Evolutionary conservation across 495 filamentous ascomycete genomes (phyloP).

Genomic region (Hyaloscypha bicolor): DNA sequence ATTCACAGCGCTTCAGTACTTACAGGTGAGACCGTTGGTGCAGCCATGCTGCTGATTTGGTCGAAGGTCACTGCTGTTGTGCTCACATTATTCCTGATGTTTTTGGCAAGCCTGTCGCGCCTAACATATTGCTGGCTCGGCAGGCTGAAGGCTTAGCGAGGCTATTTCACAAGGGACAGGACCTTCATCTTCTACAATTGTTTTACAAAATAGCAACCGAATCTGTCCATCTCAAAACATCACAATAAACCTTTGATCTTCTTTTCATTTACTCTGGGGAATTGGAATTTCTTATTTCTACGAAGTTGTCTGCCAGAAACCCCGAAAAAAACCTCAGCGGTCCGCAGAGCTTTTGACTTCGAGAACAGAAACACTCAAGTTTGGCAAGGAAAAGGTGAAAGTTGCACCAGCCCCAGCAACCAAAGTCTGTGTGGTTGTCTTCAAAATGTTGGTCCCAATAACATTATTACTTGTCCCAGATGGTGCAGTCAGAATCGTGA

Average conservation of each 20-base stretch:
- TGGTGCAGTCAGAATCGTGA: background rate
- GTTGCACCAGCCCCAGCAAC: background rate
- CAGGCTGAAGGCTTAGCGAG: background rate
- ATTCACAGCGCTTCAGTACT: background rate
- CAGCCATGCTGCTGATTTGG: constrained; percentile 7
- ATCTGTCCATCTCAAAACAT: too few species aligned
- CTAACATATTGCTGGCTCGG: too few species aligned
- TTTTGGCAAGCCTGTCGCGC: background rate
- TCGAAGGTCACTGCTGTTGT: background rate
- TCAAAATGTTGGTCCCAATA: background rate
- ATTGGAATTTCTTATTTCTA: background rate
- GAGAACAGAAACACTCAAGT: background rate
- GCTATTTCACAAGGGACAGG: too few species aligned
- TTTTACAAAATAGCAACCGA: too few species aligned
- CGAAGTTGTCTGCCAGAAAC: background rate
- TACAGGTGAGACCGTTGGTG: constrained; percentile 15
- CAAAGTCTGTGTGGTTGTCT: background rate
- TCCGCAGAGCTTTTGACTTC: background rate
- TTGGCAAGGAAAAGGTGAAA: background rate
- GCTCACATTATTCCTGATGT: background rate
- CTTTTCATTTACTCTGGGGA: background rate
- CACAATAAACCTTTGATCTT: too few species aligned
- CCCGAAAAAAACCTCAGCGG: background rate
- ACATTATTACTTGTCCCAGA: background rate
- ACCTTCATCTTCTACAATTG: too few species aligned